These are phyloP conservation scores for Selaginella moellendorffii DNA, from an alignment of 75 land plant species.

Conservation along the genomic window DNA sequence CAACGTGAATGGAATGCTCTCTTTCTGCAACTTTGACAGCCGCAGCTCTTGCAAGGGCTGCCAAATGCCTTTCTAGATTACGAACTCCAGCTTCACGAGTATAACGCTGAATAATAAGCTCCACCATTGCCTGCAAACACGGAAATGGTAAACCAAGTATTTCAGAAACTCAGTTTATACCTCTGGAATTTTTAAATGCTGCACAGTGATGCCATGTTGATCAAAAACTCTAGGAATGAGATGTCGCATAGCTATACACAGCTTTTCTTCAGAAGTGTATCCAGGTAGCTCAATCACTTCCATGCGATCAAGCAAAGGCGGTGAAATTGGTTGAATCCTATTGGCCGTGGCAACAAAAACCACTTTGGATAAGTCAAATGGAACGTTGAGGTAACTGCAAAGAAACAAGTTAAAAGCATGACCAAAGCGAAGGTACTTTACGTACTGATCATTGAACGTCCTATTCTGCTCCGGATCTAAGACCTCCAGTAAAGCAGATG, in stretches of 20 bases:
- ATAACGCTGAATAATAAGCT: slow-evolving; percentile 77
- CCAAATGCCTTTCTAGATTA: slow-evolving; percentile 73
- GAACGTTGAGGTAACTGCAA: slow-evolving; percentile 85
- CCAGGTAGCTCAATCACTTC: slow-evolving; percentile 96
- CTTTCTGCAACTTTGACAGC: slow-evolving; percentile 83
- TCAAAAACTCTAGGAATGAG: slow-evolving; percentile 88
- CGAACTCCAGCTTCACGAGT: slow-evolving; percentile 99
- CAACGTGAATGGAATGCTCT: slow-evolving; percentile 35
- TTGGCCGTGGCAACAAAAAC: slow-evolving; percentile 95
- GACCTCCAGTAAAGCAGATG: slow-evolving; percentile 88
- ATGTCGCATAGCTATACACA: slow-evolving; percentile 78
- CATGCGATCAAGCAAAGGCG: slow-evolving; percentile 92
- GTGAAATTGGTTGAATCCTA: slow-evolving; percentile 64
- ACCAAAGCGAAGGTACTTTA: background rate
- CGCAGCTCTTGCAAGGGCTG: slow-evolving; percentile 93
- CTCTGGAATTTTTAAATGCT: slow-evolving; percentile 83
- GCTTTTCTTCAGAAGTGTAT: slow-evolving; percentile 87
- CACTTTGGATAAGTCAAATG: slow-evolving; percentile 94
- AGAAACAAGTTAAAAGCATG: slow-evolving; percentile 14
- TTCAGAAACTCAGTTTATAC: slow-evolving; percentile 18
- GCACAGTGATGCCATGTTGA: slow-evolving; percentile 72
- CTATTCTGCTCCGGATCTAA: slow-evolving; percentile 96
- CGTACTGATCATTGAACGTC: slow-evolving; percentile 92
- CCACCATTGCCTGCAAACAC: slow-evolving; percentile 50
- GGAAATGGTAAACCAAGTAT: background rate